A percentile compares a stretch with the other conserved stretches of the same genome.
Evolutionary conservation across 2,329 filamentous ascomycete genomes (phyloP).

Genomic region (Rachicladosporium sp.): DNA sequence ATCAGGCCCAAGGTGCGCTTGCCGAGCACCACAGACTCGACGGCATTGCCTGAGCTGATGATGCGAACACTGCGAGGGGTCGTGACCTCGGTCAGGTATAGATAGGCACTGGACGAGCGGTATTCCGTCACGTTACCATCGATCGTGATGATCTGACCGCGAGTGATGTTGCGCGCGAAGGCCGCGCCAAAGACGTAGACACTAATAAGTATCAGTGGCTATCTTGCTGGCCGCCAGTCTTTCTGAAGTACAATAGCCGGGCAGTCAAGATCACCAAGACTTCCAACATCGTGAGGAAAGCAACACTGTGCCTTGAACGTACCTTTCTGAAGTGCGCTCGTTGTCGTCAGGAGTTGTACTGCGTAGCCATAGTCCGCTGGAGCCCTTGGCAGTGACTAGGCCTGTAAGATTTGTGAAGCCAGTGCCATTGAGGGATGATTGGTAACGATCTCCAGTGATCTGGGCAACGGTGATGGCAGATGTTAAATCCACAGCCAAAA

Average conservation of each 20-base stretch:
- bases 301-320: not conserved
- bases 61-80: slow-evolving; percentile 42
- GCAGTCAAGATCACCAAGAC: too few relatives aligned
- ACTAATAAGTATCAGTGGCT: not conserved
- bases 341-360: slow-evolving; percentile 46
- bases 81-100: slow-evolving; percentile 53
- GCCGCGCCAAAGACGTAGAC: slow-evolving; percentile 51
- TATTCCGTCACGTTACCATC: slow-evolving; percentile 50
- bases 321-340: slow-evolving; percentile 43
- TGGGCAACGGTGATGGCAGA: slow-evolving; percentile 20
- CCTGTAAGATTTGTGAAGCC: slow-evolving; percentile 37
- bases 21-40: slow-evolving; percentile 45
- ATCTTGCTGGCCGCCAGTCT: too few relatives aligned
- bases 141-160: slow-evolving; percentile 52
- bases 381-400: slow-evolving; percentile 51
- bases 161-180: slow-evolving; percentile 39
- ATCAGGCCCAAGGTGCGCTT: slow-evolving; percentile 4
- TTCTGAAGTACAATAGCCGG: too few relatives aligned
- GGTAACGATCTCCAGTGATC: slow-evolving; percentile 54
- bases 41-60: slow-evolving; percentile 41
- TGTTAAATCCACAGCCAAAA: too few relatives aligned
- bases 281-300: too few relatives aligned
- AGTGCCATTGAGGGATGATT: slow-evolving; percentile 37
- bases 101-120: slow-evolving; percentile 42
- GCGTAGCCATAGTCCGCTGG: slow-evolving; percentile 52